Evolutionary conservation across 306 rosid genomes (phyloP), one percentile per base, ranked within the genome.

Genomic region (Lupinus albus): DNA sequence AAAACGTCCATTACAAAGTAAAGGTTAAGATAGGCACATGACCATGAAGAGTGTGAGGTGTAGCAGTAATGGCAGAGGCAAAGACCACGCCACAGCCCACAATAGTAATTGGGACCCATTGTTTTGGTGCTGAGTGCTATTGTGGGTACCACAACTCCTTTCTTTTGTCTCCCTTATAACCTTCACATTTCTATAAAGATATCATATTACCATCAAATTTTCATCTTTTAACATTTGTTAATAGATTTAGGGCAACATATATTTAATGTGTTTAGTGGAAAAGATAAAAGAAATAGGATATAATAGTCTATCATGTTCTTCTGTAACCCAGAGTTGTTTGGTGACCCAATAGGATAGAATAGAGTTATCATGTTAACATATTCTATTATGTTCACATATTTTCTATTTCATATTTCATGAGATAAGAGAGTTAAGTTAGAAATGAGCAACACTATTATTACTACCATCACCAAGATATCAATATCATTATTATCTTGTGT

Each of bases 141-240:
- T 0, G 74, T 72, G 80, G 83, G 83, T 68, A 64, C 84, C 82
- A 78, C 75, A 15, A 11, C 74, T 47, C 65, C 42, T 21, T 71
- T 70, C 6, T 44, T 72, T 42, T 78, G 85, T 80, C 86, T 53
- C 93, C 84, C 68, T 76, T 70, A 16, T 71, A 60, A 25, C 78
- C 83, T 71, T 71, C 89, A 39, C 54, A 32, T 74, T 52, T 72
- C 58, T 33, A 15, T 55, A 15, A n/a, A 5, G 4, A 25, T 25
- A 25, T 25, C 30, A 32, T 25, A 20, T 55, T 44, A 35, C 33
- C 21, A 51, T 69, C 76, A 14, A 11, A 68, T 7, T 12, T 62
- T 53, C 66, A 52, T 44, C 4, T 45, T 10, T 54, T 14, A 39
- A 14, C 36, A 44, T 4, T 54, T 35, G 8, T 17, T 51, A 0